Evolutionary conservation across 345 rosid species (phyloP).

Genomic region (Ceriops tagal): DNA sequence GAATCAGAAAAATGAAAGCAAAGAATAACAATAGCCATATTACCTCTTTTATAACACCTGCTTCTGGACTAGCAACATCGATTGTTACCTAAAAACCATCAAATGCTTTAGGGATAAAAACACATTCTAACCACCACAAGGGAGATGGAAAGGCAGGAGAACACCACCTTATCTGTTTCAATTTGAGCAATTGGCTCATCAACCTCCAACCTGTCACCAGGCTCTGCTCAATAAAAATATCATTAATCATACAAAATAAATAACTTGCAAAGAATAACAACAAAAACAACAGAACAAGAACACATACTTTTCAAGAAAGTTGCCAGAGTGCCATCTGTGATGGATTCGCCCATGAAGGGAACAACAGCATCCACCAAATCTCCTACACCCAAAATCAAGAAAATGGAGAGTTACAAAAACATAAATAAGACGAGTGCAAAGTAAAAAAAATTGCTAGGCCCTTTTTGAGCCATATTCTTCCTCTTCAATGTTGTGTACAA

Average conservation of each 20-base stretch:
- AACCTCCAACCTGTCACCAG: conserved; percentile 76
- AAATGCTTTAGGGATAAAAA: background rate
- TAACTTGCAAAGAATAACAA: background rate
- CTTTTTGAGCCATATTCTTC: background rate
- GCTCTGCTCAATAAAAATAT: conserved; percentile 46
- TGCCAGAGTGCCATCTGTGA: conserved; percentile 69
- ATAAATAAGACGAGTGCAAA: background rate
- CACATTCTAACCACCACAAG: background rate
- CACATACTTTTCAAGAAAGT: conserved; percentile 59
- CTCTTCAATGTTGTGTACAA: background rate
- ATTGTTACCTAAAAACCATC: conserved; percentile 24
- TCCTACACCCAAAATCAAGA: conserved; percentile 29
- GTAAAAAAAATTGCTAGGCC: background rate
- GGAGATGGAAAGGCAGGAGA: background rate
- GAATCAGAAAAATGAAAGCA: background rate
- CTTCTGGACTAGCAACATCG: conserved; percentile 30
- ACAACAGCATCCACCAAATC: conserved; percentile 63
- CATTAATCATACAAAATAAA: background rate
- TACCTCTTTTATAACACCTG: conserved; percentile 28
- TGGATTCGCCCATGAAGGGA: conserved; percentile 79
- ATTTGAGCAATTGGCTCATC: conserved; percentile 86
- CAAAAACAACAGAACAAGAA: conserved; percentile 3
- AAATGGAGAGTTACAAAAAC: background rate
- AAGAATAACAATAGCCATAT: background rate
- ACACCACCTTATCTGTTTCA: conserved; percentile 78